Evolutionary conservation across 345 rosid genomes (phyloP).

Genomic region (Anastatica hierochuntica): DNA sequence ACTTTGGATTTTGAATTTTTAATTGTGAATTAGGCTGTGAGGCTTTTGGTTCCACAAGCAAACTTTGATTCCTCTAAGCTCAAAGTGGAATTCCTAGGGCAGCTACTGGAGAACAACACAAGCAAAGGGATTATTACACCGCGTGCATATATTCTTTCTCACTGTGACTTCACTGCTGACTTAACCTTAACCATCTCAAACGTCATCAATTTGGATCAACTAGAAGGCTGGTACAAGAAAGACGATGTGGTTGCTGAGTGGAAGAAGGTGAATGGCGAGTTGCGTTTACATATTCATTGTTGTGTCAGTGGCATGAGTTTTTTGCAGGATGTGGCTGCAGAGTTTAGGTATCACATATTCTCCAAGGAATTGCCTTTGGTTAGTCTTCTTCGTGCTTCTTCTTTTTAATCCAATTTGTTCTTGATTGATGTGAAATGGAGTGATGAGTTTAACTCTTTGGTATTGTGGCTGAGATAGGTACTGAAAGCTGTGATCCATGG

Average conservation of each 20-base stretch:
- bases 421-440: no score
- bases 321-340: constrained; percentile 64
- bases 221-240: constrained; percentile 77
- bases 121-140: constrained; percentile 36
- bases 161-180: constrained; percentile 87
- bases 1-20: neutral
- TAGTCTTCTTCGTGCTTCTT: constrained; percentile 12
- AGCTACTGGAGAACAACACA: constrained; percentile 29
- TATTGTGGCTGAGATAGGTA: constrained; percentile 38
- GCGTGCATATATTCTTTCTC: constrained; percentile 74
- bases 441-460: no score
- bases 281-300: constrained; percentile 68
- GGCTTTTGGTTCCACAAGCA: constrained; percentile 73
- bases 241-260: constrained; percentile 96
- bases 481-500: constrained; percentile 71
- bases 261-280: constrained; percentile 55
- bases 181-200: constrained; percentile 70
- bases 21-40: constrained; percentile 44
- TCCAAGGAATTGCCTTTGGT: constrained; percentile 91
- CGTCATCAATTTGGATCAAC: constrained; percentile 69
- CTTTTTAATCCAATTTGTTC: no score
- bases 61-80: constrained; percentile 79
- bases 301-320: constrained; percentile 71
- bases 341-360: constrained; percentile 83
- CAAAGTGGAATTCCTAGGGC: constrained; percentile 46